A percentile compares a stretch with the other conserved stretches of the same genome.
These are phyloP conservation scores for Teratosphaeria zuluensis DNA, from an alignment of 2,329 filamentous ascomycete genomes.

Conservation along the genomic window DNA sequence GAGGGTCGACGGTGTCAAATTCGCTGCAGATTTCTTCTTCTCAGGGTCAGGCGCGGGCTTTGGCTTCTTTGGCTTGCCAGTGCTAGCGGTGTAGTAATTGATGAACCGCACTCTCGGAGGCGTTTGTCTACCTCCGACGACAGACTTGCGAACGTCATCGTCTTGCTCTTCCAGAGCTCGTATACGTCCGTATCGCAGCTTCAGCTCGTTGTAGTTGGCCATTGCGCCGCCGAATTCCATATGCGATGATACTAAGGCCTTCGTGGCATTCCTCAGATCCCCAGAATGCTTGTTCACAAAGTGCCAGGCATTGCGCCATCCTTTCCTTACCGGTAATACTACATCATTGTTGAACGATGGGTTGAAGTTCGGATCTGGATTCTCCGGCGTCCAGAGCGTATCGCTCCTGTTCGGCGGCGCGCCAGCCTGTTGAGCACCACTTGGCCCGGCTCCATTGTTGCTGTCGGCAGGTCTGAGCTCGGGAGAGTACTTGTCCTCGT, in stretches of 20 bases:
- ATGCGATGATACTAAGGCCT: slow-evolving; percentile 66
- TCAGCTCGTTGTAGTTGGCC: slow-evolving; percentile 63
- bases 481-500: slow-evolving; percentile 10
- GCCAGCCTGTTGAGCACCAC: not conserved
- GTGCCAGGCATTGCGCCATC: slow-evolving; percentile 57
- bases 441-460: not conserved
- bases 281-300: slow-evolving; percentile 77
- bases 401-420: slow-evolving; percentile 9
- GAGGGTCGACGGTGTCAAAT: not conserved
- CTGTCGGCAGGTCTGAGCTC: not conserved
- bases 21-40: slow-evolving; percentile 1
- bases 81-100: slow-evolving; percentile 86
- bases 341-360: slow-evolving; percentile 68
- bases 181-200: slow-evolving; percentile 58
- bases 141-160: slow-evolving; percentile 33
- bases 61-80: slow-evolving; percentile 53
- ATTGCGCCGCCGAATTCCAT: slow-evolving; percentile 75
- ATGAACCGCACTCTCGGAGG: slow-evolving; percentile 61
- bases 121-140: slow-evolving; percentile 13
- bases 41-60: slow-evolving; percentile 25
- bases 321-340: slow-evolving; percentile 56
- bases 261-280: slow-evolving; percentile 59
- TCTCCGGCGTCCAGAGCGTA: slow-evolving; percentile 17
- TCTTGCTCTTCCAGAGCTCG: slow-evolving; percentile 63
- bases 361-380: slow-evolving; percentile 57